Percentiles rank a stretch among this genome's conserved stretches.
Conservation (phyloP, 768 basidiomycete genomes). For the Mycena chlorophos region DNA sequence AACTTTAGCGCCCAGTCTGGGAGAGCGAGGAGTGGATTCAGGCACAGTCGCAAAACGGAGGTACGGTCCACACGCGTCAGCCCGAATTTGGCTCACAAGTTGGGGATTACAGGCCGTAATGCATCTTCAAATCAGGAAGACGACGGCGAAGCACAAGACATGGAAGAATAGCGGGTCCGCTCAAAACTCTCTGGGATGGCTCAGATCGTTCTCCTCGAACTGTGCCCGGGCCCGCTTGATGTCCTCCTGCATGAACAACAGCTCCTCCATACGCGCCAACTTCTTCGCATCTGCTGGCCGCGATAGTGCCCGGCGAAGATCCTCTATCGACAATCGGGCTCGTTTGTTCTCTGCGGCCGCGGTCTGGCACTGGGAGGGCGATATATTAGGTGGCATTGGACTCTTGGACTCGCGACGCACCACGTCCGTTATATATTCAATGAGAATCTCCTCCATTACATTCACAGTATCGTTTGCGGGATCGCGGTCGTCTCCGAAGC, state of each 20-base stretch:
- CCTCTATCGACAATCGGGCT: conserved; percentile 80
- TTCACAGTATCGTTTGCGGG: conserved; percentile 85
- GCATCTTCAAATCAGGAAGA: conserved; percentile 34
- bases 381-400: not conserved
- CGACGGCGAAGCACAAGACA: conserved; percentile 23
- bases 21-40: conserved; percentile 93
- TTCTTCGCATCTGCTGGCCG: conserved; percentile 90
- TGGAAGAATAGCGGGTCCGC: conserved; percentile 53
- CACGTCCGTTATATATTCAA: conserved; percentile 88
- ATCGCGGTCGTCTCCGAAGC: conserved; percentile 89
- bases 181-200: conserved; percentile 13
- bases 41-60: conserved; percentile 78
- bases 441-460: conserved; percentile 91
- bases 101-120: conserved; percentile 58
- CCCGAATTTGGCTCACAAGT: conserved; percentile 10
- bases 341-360: conserved; percentile 72
- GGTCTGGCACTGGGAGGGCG: conserved; percentile 59
- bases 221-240: conserved; percentile 85
- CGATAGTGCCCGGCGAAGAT: conserved; percentile 76
- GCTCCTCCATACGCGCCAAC: conserved; percentile 87
- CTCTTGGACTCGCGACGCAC: conserved; percentile 48
- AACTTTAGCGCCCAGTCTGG: conserved; percentile 64
- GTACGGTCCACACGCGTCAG: conserved; percentile 37
- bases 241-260: conserved; percentile 91
- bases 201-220: conserved; percentile 61